Conservation (phyloP, 2,329 filamentous ascomycete genomes). For the Aspergillus aculeatus region DNA sequence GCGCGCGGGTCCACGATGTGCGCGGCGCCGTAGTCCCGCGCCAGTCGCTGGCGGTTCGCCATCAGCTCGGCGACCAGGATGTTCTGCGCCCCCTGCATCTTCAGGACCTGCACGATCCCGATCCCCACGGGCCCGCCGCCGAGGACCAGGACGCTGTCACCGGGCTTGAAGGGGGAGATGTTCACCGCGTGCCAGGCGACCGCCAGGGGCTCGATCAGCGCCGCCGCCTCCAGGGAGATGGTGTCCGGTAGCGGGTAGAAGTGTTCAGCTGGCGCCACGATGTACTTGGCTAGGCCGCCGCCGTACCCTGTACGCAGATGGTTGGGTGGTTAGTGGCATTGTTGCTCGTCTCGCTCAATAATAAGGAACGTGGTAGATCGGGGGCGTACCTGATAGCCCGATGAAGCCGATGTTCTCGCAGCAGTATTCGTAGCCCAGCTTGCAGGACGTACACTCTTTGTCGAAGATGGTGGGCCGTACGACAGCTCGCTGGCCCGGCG, state of each 20-base stretch:
- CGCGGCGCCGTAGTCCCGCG: slow-evolving; percentile 56
- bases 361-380: no score
- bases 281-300: slow-evolving; percentile 29
- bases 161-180: slow-evolving; percentile 47
- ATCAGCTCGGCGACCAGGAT: slow-evolving; percentile 61
- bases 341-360: no score
- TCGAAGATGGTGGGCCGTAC: slow-evolving; percentile 54
- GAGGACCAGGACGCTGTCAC: slow-evolving; percentile 54
- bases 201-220: slow-evolving; percentile 62
- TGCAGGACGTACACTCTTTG: slow-evolving; percentile 42
- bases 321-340: neutral
- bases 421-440: slow-evolving; percentile 59
- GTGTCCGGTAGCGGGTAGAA: slow-evolving; percentile 27
- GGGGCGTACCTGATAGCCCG: slow-evolving; percentile 48
- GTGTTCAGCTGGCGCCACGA: slow-evolving; percentile 26
- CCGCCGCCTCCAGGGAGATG: slow-evolving; percentile 47
- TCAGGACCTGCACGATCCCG: slow-evolving; percentile 59
- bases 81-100: slow-evolving; percentile 52
- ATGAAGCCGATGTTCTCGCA: slow-evolving; percentile 59
- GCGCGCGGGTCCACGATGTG: slow-evolving; percentile 54
- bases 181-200: slow-evolving; percentile 65
- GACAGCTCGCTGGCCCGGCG: slow-evolving; percentile 45
- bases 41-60: slow-evolving; percentile 51
- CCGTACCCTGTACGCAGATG: slow-evolving; percentile 21
- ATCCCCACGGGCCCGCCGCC: slow-evolving; percentile 65